Conservation (phyloP, 129 eudicot genomes). For the Artemisia annua region DNA sequence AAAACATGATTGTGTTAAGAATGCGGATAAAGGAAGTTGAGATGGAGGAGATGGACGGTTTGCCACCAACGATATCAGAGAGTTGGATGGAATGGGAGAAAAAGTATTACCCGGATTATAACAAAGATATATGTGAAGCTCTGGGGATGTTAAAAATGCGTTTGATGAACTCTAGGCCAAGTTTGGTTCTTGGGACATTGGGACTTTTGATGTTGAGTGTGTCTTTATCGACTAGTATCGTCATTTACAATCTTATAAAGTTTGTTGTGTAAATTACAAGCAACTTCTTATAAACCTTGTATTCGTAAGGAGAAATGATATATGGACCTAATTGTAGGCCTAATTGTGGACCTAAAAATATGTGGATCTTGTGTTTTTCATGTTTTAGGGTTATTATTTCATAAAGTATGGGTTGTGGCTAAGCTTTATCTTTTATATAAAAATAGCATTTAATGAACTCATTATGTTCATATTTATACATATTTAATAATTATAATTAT, state of each 20-base stretch:
- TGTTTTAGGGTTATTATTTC: no score
- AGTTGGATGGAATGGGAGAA: constrained; percentile 81
- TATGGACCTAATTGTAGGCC: no score
- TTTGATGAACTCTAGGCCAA: constrained; percentile 70
- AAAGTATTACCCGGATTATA: constrained; percentile 35
- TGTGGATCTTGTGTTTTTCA: no score
- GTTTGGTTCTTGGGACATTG: constrained; percentile 50
- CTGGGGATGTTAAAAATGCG: constrained; percentile 42
- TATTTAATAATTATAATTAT: no score
- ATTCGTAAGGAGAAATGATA: no score
- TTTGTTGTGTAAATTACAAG: constrained; percentile 21
- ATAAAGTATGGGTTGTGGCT: no score
- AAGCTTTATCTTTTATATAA: no score
- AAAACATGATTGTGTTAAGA: constrained; percentile 55
- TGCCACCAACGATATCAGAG: constrained; percentile 12
- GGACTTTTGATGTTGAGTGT: constrained; percentile 38
- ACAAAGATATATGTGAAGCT: constrained; percentile 49
- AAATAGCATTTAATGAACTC: no score
- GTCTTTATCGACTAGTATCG: constrained; percentile 32
- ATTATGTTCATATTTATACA: no score
- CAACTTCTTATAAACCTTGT: not conserved
- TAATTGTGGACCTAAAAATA: not conserved
- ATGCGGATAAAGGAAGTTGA: constrained; percentile 51
- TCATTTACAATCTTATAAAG: constrained; percentile 27
- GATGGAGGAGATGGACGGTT: constrained; percentile 22